Conservation (phyloP, 495 filamentous ascomycete genomes). For the Hypoxylon perforatum region DNA sequence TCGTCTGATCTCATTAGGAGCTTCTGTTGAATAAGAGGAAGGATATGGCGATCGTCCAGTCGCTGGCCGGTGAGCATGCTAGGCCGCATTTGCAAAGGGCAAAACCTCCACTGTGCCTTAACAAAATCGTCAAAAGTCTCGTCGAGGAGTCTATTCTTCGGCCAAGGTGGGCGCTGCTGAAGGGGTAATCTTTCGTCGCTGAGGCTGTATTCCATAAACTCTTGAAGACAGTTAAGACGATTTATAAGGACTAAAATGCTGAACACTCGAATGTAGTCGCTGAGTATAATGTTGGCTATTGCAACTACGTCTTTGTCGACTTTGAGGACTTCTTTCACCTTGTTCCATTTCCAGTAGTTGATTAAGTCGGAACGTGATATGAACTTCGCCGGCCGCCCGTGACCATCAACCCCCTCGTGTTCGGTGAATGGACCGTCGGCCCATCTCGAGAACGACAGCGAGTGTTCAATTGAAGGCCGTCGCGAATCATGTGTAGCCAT, state of each 20-base stretch:
- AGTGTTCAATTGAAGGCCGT: neutral
- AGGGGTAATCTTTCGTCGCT: neutral
- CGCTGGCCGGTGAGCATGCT: neutral
- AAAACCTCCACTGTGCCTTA: neutral
- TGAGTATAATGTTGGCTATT: neutral
- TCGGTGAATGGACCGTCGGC: neutral
- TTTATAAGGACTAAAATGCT: neutral
- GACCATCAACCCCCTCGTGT: neutral
- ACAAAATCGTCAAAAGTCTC: neutral
- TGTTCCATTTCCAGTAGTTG: neutral
- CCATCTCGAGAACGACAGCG: neutral
- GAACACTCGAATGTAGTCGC: neutral
- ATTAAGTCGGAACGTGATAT: neutral
- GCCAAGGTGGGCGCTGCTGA: slow-evolving; percentile 1
- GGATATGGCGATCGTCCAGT: slow-evolving; percentile 2
- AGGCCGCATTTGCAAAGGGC: neutral
- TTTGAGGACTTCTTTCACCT: neutral
- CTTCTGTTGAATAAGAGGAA: neutral
- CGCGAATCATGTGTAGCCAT: neutral
- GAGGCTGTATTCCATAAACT: neutral
- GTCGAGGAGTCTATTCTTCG: neutral
- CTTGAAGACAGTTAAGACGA: neutral
- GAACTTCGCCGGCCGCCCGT: neutral
- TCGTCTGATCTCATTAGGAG: neutral
- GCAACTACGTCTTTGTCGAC: neutral